Evolutionary conservation across 2,329 filamentous ascomycete genomes (phyloP).

Genomic region (Cyphellophora europaea): DNA sequence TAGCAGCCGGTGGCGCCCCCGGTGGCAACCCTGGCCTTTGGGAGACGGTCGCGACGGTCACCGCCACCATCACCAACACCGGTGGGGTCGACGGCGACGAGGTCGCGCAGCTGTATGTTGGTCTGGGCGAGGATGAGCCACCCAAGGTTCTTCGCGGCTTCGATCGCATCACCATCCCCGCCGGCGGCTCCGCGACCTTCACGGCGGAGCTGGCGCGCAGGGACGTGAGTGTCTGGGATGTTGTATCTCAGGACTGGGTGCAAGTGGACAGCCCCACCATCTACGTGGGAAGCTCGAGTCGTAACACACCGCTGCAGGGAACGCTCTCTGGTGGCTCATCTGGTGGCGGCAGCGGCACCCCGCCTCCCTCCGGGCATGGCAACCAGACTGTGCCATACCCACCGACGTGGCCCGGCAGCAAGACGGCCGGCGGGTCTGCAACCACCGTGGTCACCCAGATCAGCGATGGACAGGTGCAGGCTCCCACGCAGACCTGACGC

Average conservation of each 20-base stretch:
- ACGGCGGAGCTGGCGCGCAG: conserved; percentile 61
- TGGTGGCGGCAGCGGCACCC: conserved; percentile 2
- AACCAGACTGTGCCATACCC: neutral
- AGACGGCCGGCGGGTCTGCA: neutral
- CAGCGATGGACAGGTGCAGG: neutral
- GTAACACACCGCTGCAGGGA: conserved; percentile 43
- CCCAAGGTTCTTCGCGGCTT: conserved; percentile 65
- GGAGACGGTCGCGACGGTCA: conserved; percentile 39
- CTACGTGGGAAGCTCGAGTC: conserved; percentile 50
- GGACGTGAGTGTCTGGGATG: conserved; percentile 84
- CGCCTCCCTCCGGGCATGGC: neutral
- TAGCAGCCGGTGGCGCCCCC: conserved; percentile 48
- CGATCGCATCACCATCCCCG: conserved; percentile 62
- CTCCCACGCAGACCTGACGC: neutral
- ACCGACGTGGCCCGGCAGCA: neutral
- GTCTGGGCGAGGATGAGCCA: conserved; percentile 68
- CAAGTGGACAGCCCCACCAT: conserved; percentile 45
- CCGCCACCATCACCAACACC: conserved; percentile 42
- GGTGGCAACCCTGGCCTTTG: conserved; percentile 52
- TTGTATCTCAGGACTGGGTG: conserved; percentile 73
- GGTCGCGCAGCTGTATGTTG: conserved; percentile 58
- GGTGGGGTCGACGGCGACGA: conserved; percentile 40
- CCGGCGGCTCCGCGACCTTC: conserved; percentile 61
- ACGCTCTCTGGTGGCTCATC: conserved; percentile 21
- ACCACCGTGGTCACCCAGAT: neutral